Evolutionary conservation across 345 rosid species (phyloP).

Genomic region (Sonneratia caseolaris): DNA sequence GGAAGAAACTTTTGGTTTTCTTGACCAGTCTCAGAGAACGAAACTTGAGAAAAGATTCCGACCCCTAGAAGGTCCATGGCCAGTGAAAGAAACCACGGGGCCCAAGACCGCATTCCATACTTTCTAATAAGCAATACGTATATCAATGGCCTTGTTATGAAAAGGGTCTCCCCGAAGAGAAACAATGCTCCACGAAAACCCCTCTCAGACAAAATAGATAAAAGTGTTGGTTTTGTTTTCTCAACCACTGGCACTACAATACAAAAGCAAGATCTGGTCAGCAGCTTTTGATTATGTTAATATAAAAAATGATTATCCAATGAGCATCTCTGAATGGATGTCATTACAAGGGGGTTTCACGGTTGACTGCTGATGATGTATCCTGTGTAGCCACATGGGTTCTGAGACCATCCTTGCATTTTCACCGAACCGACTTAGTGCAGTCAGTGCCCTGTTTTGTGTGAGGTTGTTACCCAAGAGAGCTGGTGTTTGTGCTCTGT

Average conservation of each 20-base stretch:
- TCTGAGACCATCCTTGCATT: conserved; percentile 49
- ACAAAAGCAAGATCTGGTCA: conserved; percentile 1
- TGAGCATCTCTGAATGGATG: neutral
- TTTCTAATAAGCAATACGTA: conserved; percentile 78
- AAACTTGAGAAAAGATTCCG: conserved; percentile 38
- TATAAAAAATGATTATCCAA: neutral
- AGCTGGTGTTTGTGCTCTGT: conserved; percentile 20
- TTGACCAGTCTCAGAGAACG: conserved; percentile 23
- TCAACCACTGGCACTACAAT: conserved; percentile 29
- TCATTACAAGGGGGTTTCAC: conserved; percentile 43
- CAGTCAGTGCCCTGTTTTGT: conserved; percentile 78
- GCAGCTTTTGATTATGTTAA: neutral
- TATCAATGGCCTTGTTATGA: conserved; percentile 68
- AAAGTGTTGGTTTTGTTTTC: conserved; percentile 39
- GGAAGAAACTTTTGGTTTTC: conserved; percentile 31
- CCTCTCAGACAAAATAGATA: conserved; percentile 50
- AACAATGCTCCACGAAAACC: conserved; percentile 54
- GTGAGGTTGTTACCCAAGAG: conserved; percentile 21
- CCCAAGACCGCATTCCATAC: conserved; percentile 79
- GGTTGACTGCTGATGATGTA: conserved; percentile 54
- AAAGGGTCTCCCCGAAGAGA: conserved; percentile 63
- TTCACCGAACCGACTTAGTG: conserved; percentile 70
- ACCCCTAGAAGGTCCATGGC: conserved; percentile 50
- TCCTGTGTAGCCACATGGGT: conserved; percentile 45
- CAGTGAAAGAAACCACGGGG: conserved; percentile 81